phyloP scores from a whole-genome alignment of 371 early-diverging fungal species.

The Mucor velutinosus region DNA sequence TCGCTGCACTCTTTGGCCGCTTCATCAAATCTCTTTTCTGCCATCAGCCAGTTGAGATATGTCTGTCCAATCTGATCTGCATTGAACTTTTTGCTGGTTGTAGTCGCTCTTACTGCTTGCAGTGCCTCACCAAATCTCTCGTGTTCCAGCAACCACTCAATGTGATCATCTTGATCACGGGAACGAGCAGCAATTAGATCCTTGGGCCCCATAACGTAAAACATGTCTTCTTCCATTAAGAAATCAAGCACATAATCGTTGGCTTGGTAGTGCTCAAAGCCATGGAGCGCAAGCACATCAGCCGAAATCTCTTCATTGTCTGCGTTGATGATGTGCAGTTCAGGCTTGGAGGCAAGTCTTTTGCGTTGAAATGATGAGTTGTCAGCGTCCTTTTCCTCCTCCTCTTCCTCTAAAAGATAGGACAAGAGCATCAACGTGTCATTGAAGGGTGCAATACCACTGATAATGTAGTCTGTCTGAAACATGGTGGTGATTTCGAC shows the following conservation, averaged over 20 bases:
- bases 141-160: constrained; percentile 88
- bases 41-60: constrained; percentile 76
- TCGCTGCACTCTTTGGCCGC: constrained; percentile 75
- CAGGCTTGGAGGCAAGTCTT: constrained; percentile 73
- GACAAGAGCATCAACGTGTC: constrained; percentile 79
- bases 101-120: constrained; percentile 49
- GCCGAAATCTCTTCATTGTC: constrained; percentile 82
- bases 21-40: constrained; percentile 65
- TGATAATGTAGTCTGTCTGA: constrained; percentile 86
- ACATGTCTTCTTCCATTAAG: constrained; percentile 65
- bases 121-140: constrained; percentile 83
- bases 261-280: constrained; percentile 84
- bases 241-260: constrained; percentile 87
- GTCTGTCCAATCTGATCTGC: constrained; percentile 81
- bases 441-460: constrained; percentile 85
- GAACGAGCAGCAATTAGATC: constrained; percentile 89
- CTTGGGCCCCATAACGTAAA: constrained; percentile 89
- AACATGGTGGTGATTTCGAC: constrained; percentile 83
- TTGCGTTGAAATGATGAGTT: constrained; percentile 28
- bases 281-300: constrained; percentile 82
- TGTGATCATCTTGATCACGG: constrained; percentile 87
- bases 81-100: constrained; percentile 56
- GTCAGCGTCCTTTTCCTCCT: constrained; percentile 29
- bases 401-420: constrained; percentile 55
- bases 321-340: constrained; percentile 84